Conservation (phyloP, 352 stramenopile genomes). For the Pythium guiyangense region DNA sequence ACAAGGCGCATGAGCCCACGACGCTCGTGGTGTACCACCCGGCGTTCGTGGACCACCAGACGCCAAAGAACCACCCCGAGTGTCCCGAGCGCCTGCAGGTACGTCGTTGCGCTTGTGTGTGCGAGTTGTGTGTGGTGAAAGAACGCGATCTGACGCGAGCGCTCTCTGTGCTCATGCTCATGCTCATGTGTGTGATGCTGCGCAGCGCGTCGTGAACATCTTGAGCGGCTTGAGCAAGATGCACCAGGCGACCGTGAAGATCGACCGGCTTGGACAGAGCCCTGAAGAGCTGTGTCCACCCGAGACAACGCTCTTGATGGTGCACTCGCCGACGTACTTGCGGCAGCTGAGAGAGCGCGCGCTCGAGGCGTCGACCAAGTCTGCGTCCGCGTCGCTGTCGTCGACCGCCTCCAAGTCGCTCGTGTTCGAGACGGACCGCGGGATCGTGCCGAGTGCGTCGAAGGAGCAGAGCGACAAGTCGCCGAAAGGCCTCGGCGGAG, state of each 20-base stretch:
- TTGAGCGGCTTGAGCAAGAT: conserved; percentile 57
- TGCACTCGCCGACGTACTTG: conserved; percentile 83
- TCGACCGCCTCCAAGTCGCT: conserved; percentile 33
- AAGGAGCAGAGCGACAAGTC: conserved; percentile 35
- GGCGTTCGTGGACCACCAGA: conserved; percentile 82
- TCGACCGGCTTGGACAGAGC: conserved; percentile 61
- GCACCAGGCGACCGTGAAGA: conserved; percentile 59
- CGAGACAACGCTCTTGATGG: conserved; percentile 71
- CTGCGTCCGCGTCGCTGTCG: conserved; percentile 19
- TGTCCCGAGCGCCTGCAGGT: conserved; percentile 80
- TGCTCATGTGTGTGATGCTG: not conserved
- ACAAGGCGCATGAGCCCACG: conserved; percentile 27
- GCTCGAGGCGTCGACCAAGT: conserved; percentile 41
- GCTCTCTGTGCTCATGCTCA: not conserved
- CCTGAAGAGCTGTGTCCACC: conserved; percentile 68
- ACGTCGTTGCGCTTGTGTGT: conserved; percentile 18
- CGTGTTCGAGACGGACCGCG: conserved; percentile 78
- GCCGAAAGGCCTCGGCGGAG: conserved; percentile 45
- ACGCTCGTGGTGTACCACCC: conserved; percentile 82
- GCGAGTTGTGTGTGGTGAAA: not conserved
- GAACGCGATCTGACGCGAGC: not conserved
- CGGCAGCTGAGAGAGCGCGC: conserved; percentile 65
- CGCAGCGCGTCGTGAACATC: conserved; percentile 67
- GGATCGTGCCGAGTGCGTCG: conserved; percentile 37
- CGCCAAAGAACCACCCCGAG: conserved; percentile 76